A percentile compares a stretch with the other conserved stretches of the same genome.
Evolutionary conservation across 208 protist genomes (phyloP).

Genomic region (Acanthamoeba pearcei): DNA sequence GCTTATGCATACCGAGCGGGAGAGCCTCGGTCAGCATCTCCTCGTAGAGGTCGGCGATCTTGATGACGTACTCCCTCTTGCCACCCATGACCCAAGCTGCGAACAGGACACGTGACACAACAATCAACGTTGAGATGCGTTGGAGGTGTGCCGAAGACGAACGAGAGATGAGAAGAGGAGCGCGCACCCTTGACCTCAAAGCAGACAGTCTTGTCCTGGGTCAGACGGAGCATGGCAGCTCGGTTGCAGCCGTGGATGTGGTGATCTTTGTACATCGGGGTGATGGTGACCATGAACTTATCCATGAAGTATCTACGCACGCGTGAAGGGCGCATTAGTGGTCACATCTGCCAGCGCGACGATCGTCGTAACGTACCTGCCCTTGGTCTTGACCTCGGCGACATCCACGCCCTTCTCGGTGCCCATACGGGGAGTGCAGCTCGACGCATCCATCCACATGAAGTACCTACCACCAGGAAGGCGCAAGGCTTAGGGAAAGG

Average conservation of each 20-base stretch:
- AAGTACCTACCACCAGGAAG: neutral
- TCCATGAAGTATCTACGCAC: conserved; percentile 63
- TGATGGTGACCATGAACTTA: conserved; percentile 45
- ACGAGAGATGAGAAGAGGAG: neutral
- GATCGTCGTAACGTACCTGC: conserved; percentile 12
- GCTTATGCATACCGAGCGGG: neutral
- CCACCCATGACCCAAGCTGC: conserved; percentile 52
- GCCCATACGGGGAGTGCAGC: neutral
- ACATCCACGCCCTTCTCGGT: neutral
- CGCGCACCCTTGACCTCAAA: conserved; percentile 45
- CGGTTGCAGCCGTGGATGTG: conserved; percentile 54
- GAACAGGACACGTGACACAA: neutral
- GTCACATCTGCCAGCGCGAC: too few species aligned
- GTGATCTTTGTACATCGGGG: neutral
- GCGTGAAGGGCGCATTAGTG: neutral
- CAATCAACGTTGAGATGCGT: neutral
- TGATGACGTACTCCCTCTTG: conserved; percentile 15
- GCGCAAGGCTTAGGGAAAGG: neutral
- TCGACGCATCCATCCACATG: conserved; percentile 21
- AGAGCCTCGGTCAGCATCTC: conserved; percentile 37
- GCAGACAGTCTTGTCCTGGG: conserved; percentile 41
- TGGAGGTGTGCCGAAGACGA: neutral
- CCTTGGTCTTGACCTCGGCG: conserved; percentile 35
- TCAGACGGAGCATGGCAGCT: conserved; percentile 19
- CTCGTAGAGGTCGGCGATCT: conserved; percentile 55